Evolutionary conservation across 192 early-diverging fungal species (phyloP).

Genomic region (Gigaspora rosea): DNA sequence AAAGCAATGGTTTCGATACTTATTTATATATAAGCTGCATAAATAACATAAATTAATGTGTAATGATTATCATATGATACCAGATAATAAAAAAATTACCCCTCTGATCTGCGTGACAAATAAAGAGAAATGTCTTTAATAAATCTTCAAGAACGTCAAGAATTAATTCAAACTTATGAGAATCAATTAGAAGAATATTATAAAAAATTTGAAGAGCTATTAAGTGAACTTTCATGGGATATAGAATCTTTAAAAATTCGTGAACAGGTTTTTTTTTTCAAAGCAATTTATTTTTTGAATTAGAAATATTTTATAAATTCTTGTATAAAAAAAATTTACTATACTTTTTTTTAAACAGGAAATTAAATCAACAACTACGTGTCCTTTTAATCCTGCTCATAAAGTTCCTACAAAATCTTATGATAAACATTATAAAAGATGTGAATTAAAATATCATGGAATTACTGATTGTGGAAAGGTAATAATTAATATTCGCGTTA

Average conservation of each 20-base stretch:
- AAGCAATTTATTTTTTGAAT: neutral
- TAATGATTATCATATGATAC: neutral
- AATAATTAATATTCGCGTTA: neutral
- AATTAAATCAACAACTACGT: neutral
- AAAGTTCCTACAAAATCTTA: slow-evolving; percentile 30
- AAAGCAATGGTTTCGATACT: too few relatives aligned
- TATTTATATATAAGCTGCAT: too few relatives aligned
- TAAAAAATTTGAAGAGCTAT: neutral
- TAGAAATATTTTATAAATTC: neutral
- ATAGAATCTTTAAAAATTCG: slow-evolving; percentile 4
- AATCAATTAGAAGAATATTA: slow-evolving; percentile 11
- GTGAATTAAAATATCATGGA: slow-evolving; percentile 33
- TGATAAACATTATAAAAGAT: slow-evolving; percentile 28
- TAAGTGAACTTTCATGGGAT: neutral
- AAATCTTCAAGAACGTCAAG: neutral
- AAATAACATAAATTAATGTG: neutral
- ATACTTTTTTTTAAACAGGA: slow-evolving; percentile 2
- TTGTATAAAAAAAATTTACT: too few relatives aligned
- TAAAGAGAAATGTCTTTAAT: neutral
- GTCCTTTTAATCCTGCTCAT: slow-evolving; percentile 32
- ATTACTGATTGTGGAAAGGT: slow-evolving; percentile 32
- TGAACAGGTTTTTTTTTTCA: neutral
- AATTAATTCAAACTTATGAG: slow-evolving; percentile 7
- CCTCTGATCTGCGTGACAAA: too few relatives aligned
- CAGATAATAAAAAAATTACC: too few relatives aligned